These are phyloP conservation scores for Phytophthora fragariae DNA, from an alignment of 352 stramenopile species.

Conservation along the genomic window DNA sequence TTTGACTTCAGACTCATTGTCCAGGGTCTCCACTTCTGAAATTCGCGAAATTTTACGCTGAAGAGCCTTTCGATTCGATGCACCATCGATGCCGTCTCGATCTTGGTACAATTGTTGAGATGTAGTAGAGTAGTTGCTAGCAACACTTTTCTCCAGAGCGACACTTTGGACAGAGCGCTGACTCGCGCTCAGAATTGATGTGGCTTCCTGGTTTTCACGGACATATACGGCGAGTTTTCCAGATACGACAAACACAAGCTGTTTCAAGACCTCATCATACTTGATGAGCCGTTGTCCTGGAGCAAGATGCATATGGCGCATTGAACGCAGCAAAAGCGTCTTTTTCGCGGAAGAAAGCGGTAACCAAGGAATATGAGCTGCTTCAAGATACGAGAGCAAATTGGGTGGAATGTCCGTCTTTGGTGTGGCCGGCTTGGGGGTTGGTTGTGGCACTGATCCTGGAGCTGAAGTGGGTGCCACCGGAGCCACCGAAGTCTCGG, in stretches of 20 bases:
- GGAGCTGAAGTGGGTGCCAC: background rate
- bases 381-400: conserved; percentile 43
- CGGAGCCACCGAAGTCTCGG: background rate
- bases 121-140: conserved; percentile 76
- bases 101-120: conserved; percentile 64
- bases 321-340: conserved; percentile 48
- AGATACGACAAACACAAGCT: conserved; percentile 58
- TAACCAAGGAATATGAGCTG: conserved; percentile 41
- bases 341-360: conserved; percentile 37
- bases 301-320: conserved; percentile 36
- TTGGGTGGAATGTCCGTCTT: conserved; percentile 14
- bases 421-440: background rate
- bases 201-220: conserved; percentile 47
- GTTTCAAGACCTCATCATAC: conserved; percentile 48
- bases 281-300: conserved; percentile 55
- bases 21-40: conserved; percentile 21
- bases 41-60: conserved; percentile 36
- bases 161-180: conserved; percentile 65
- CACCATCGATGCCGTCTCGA: conserved; percentile 1
- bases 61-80: conserved; percentile 22
- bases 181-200: conserved; percentile 54
- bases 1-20: conserved; percentile 6
- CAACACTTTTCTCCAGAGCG: conserved; percentile 62
- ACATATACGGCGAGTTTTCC: conserved; percentile 55
- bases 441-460: background rate